Base-by-base conservation (phyloP, 441 rosid species). In the Pelargonium australe region DNA sequence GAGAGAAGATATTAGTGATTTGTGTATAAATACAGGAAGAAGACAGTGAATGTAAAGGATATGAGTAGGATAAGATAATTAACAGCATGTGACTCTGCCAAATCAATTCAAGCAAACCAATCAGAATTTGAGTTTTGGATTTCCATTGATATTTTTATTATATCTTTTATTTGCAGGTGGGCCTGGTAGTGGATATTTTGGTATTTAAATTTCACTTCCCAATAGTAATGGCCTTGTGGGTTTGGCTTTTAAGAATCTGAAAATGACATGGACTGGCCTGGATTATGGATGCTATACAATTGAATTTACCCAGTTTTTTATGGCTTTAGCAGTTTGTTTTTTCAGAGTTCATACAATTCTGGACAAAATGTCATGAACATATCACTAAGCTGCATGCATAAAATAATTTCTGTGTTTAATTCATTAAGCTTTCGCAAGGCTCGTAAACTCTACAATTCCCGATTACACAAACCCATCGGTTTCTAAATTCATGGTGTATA, bases 401-500 rank as follows among this genome's bases (percentile, higher is more conserved):
- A 86, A 85, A 78, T 82, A 85, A 81, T 81, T 81, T 84, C 85
- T 51, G 75, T 78, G 77, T 79, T 74, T 67, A 73, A 83, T 86
- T 80, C 82, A 80, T 68, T 80, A 81, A 76, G 75, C 78, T 72
- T 83, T 77, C 53, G 66, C 74, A 65, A 75, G 75, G 72, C 75
- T 81, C 81, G 69, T 64, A 25, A 79, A 78, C 90, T 89, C 90
- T 85, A 87, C 89, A 87, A 79, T 84, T 53, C 75, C 81, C 73
- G 74, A 80, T 68, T 37, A 69, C 76, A 73, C 72, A 77, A 82
- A 79, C 60, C 77, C 31, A 78, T 80, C 70, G 75, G 79, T 67
- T 58, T 77, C 82, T 77, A 75, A 73, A 66, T 74, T 81, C 80
- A 72, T 17, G 66, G 80, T 80, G 79, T 80, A 80, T 20, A 75